These are phyloP conservation scores for Terfezia claveryi DNA, from an alignment of 495 filamentous ascomycete species.

Conservation along the genomic window DNA sequence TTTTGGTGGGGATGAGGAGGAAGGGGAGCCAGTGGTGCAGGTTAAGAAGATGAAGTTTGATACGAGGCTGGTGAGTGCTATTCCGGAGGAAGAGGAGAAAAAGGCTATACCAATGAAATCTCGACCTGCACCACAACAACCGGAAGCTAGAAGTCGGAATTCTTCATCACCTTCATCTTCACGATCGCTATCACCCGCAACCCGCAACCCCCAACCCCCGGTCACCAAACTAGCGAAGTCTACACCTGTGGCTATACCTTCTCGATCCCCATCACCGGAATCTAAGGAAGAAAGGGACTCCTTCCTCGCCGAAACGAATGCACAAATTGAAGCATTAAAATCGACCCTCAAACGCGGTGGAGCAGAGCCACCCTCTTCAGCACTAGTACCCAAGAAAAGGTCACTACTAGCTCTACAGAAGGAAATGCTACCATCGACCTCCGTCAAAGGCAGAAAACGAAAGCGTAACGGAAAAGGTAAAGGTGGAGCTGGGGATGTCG, in stretches of 20 bases:
- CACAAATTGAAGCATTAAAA: conserved; percentile 75
- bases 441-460: conserved; percentile 60
- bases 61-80: conserved; percentile 47
- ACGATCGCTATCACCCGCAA: background rate
- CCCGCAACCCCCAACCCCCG: conserved; percentile 2
- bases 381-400: conserved; percentile 23
- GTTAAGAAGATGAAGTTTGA: conserved; percentile 83
- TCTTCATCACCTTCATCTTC: conserved; percentile 2
- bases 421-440: conserved; percentile 60
- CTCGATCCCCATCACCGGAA: conserved; percentile 4
- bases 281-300: background rate
- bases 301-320: conserved; percentile 44
- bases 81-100: conserved; percentile 18
- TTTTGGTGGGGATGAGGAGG: conserved; percentile 71
- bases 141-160: background rate
- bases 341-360: conserved; percentile 60
- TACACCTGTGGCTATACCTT: background rate
- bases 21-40: conserved; percentile 35
- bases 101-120: conserved; percentile 5
- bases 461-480: conserved; percentile 26
- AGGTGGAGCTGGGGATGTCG: conserved; percentile 7
- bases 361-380: conserved; percentile 1
- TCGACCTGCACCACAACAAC: conserved; percentile 9
- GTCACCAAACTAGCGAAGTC: background rate
- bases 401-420: conserved; percentile 37